phyloP scores from a whole-genome alignment of 495 filamentous ascomycete genomes.

The Podospora conica region DNA sequence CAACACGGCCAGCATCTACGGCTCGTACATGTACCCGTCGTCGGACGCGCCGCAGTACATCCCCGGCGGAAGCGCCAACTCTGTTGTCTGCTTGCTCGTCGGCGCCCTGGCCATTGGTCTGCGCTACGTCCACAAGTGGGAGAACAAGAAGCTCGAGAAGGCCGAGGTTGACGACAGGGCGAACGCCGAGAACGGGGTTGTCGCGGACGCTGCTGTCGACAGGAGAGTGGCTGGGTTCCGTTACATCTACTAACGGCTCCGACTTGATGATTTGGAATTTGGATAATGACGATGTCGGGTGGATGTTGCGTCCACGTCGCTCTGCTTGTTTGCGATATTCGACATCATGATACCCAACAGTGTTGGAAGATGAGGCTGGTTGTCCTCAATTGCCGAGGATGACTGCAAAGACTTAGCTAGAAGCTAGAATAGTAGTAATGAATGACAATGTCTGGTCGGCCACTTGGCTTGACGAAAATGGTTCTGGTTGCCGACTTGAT shows the following conservation, averaged over 20 bases:
- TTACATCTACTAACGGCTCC: slow-evolving; percentile 14
- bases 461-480: not conserved
- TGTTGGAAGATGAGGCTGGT: not conserved
- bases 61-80: slow-evolving; percentile 37
- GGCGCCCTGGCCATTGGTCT: slow-evolving; percentile 37
- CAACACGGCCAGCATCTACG: slow-evolving; percentile 50
- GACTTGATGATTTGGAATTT: not conserved
- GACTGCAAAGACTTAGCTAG: not conserved
- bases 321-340: not conserved
- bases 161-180: slow-evolving; percentile 27
- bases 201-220: not conserved
- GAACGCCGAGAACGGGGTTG: slow-evolving; percentile 9
- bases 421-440: not conserved
- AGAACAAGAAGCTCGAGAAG: slow-evolving; percentile 48
- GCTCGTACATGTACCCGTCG: slow-evolving; percentile 50
- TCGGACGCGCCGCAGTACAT: slow-evolving; percentile 46
- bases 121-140: slow-evolving; percentile 37
- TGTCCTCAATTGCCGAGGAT: not conserved
- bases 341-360: not conserved
- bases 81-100: slow-evolving; percentile 41
- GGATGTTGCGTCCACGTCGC: not conserved
- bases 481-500: not conserved
- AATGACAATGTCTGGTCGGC: not conserved
- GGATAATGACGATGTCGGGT: too few species aligned
- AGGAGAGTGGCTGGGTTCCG: slow-evolving; percentile 15